Evolutionary conservation across 495 filamentous ascomycete genomes (phyloP), one percentile per base, ranked within the genome.

Genomic region (Copromyces sp.): DNA sequence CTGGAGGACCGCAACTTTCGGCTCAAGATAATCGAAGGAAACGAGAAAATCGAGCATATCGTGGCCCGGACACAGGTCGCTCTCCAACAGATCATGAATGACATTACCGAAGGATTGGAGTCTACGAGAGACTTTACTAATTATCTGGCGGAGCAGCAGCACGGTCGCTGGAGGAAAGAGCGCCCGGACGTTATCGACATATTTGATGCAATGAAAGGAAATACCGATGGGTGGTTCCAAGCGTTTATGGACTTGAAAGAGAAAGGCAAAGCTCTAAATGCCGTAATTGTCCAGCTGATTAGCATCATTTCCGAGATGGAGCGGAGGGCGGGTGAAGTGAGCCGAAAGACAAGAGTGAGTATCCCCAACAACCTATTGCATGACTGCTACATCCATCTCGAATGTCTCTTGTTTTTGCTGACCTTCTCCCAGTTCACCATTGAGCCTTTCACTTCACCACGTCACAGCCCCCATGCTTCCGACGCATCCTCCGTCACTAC

Each of bases 21-120:
- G 29, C 80, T 88, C 32, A 87, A 93, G 70, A 93, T 98, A 53
- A 83, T 97, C 29, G 87, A 90, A 65, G 94, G 95, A 68, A 98
- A 98, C 78, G 91, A 93, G 77, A 92, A 91, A 79, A 97, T 99
- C 72, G 93, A 97, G 77, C 91, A 94, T 80, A 93, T 97, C 73
- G 88, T 96, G 73, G 87, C 88, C 68, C 87, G 94, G 68, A 97
- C 94, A 29, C 88, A 90, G 3, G 79, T 84, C 9, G 87, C 91
- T 14, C 90, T 97, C 80, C 88, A 92, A 38, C 92, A 93, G 75
- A 86, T 89, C 3, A 81, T 94, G 29, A 86, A 90, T 75, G 96
- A 99, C 80, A 86, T 97, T 32, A 81, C 86, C 59, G 92, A 94
- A 74, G 94, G 93, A 6, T 83, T 94, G 44, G 87, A 89, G 72